Evolutionary conservation across 2,329 filamentous ascomycete genomes (phyloP), one percentile per base, ranked within the genome.

Genomic region (Aspergillus sergii): DNA sequence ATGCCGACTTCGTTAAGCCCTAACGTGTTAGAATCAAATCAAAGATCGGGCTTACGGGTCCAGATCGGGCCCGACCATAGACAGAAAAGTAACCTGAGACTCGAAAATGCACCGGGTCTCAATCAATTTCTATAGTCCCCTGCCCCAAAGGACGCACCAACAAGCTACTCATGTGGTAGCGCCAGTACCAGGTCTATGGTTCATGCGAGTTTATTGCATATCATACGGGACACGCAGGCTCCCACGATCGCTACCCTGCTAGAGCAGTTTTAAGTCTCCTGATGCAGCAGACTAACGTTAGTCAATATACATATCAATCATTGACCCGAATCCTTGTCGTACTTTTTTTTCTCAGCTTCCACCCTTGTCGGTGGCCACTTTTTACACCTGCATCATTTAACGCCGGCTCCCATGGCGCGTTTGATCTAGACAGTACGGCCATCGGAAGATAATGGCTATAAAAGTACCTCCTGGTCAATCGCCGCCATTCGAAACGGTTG

Each of bases 401-500:
- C 32, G 11, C 30, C 16, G 9, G 28, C 30, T 54, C 32, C 19
- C 32, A 54, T 54, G 51, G 51, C 28, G 32, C 32, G 32, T 43
- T 23, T 50, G 45, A 36, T 59, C 45, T 59, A 46, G 26, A 26
- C 41, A 32, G 16, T 36, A 30, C 12, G 48, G 10, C 30, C 32
- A 39, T 30, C 50, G 30, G 8, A 26, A 43, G 21, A 41, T 32
- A 51, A 65, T 65, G 63, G 60, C 61, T 53, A 58, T 65, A 14
- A 59, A 26, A 19, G 61, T 65, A 16, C 68, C 66, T 26, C 39
- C 64, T 23, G 64, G 68, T 16, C 63, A 70, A 46, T 67, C 61
- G 10, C 65, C 66, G 41, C 71, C 69, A 36, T 67, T 71, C 32
- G 65, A 73, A 26, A 65, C 68, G 14, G 67, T 77, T 34, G 73